Evolutionary conservation across 2,329 filamentous ascomycete genomes (phyloP), one percentile per base, ranked within the genome.

Genomic region (Diplodia scrobiculata): DNA sequence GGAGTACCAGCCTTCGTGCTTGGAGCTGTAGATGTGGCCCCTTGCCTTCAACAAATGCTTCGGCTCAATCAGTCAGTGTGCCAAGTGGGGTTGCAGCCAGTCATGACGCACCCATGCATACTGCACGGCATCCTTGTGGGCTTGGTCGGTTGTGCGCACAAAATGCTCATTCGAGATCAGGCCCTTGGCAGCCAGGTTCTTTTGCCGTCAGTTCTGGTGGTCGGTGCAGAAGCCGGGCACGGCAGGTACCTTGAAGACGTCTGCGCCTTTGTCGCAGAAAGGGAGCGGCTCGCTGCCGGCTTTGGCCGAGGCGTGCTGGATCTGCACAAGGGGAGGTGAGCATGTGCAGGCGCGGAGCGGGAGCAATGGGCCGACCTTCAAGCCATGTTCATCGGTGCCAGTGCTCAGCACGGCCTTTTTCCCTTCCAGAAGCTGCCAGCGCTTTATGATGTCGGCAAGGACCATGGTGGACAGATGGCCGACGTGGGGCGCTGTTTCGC

Each of bases 391-490:
- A 76, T 99, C 95, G 41, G 93, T 98, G 67, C 95, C 95, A 0
- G 95, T 99, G 72, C 90, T 89, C 14, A 99, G 81, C 69, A 91
- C 83, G 3, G 93, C 89, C 55, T 84, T 80, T 34, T 86, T 80
- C 45, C 91, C 91, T 68, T 89, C 86, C 62, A 99, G 83, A 36
- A 86, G 81, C 75, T 96, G 87, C 92, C 92, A 99, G 79, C 95
- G 86, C 79, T 98, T 99, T 71, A 97, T 81, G 63, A 97, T 89
- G 78, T 99, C 95, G 69, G 91, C 84, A 52, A 99, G 84, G 72
- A 98, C 84, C 87, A 98, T 93, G 50, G 90, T 91, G 77, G 97
- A 98, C 68, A 99, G 83, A 78, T 99, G 95, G 52, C 95, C 95
- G 69, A 98, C 87, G 81, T 99, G 95, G 60, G 95, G 95, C 53